Evolutionary conservation across 371 early-diverging fungal genomes (phyloP), one percentile per base, ranked within the genome.

Genomic region (Nematocida displodere): DNA sequence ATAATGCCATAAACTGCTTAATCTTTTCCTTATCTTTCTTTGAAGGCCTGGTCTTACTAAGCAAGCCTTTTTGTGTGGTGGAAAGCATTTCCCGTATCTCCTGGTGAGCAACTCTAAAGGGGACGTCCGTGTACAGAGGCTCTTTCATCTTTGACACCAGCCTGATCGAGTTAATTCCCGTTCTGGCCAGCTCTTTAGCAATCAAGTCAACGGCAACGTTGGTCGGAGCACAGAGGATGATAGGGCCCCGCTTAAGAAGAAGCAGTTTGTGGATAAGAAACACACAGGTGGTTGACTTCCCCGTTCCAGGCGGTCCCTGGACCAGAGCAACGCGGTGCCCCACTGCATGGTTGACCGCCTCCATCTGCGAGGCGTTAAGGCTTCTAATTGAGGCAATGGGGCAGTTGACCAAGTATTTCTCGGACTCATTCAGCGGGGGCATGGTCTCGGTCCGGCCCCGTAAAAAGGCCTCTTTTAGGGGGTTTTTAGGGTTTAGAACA

Each of bases 181-280:
- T 37, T 20, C 4, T 39, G 37, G 17, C 22, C 52, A n/a, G 49
- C 52, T 20, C 26, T 8, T 15, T 22, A 3, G 0, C 3, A 0
- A 24, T 24, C 20, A 33, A 65, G n/a, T n/a, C n/a, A 5, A 94
- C 92, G 28, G 91, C 87, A 34, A 91, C 88, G 80, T 95, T 95
- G 29, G 90, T 90, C 0, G 94, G 93, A 0, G 91, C 94, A n/a
- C n/a, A n/a, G 80, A 92, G 92, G 0, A 93, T 92, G 3, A 95
- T 82, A 1, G 94, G 86, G 0, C 87, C 83, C 34, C 87, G 84
- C 22, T 87, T 86, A n/a, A 85, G 83, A 5, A 81, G 77, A 0
- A 89, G 84, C 31, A 93, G 81, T 77, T 91, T 91, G 26, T 88
- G 86, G 37, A 93, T 87, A 26, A 93, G 86, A 79, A 91, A 91